A percentile compares a stretch with the other conserved stretches of the same genome.
These are phyloP conservation scores for Kodamaea arcana DNA, from an alignment of 1,139 yeast species.

Conservation along the genomic window DNA sequence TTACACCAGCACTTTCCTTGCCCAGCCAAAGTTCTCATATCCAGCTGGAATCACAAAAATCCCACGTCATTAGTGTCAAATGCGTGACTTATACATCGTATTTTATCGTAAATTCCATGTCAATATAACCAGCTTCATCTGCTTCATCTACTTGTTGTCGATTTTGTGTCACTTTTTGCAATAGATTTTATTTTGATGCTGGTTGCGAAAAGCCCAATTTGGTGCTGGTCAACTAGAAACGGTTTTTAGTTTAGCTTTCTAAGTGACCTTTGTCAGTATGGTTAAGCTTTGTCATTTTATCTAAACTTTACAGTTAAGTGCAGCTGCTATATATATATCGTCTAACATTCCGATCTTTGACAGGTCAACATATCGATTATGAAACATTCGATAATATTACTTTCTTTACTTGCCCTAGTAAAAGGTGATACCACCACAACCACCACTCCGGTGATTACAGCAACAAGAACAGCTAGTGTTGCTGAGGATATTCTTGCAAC, in stretches of 20 bases:
- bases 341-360: conserved; percentile 1
- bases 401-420: conserved; percentile 9
- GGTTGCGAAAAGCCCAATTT: not conserved
- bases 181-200: not conserved
- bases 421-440: conserved; percentile 19
- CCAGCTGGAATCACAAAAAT: no score
- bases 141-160: no score
- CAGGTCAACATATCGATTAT: no score
- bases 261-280: no score
- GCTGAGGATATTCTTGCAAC: conserved; percentile 31
- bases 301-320: not conserved
- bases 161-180: not conserved
- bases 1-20: no score
- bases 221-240: not conserved
- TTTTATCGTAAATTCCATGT: no score
- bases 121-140: no score
- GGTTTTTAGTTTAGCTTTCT: not conserved
- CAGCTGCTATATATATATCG: not conserved
- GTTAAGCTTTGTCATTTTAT: no score
- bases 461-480: conserved; percentile 26
- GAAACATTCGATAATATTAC: conserved; percentile 7
- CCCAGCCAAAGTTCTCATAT: no score
- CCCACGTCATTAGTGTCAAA: no score
- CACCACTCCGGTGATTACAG: conserved; percentile 29
- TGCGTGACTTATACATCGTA: no score